phyloP scores from a whole-genome alignment of 345 rosid species.

The Mallotus nudiflorus region DNA sequence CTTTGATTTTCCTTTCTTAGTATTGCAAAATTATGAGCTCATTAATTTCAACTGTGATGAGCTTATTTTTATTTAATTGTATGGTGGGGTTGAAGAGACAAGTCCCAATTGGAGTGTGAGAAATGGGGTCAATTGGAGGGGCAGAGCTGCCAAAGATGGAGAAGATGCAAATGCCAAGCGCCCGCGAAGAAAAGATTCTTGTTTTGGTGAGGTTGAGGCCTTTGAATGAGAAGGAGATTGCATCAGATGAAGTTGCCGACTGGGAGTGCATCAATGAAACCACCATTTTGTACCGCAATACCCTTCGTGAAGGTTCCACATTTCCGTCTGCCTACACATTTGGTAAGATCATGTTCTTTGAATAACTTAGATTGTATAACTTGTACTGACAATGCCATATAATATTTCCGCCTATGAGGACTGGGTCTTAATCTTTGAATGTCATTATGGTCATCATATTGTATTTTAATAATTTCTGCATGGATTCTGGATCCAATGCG shows the following conservation, averaged over 20 bases:
- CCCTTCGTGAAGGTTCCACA: slow-evolving; percentile 89
- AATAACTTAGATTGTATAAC: not conserved
- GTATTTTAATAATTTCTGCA: not conserved
- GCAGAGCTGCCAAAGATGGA: slow-evolving; percentile 73
- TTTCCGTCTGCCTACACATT: slow-evolving; percentile 88
- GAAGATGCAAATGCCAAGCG: slow-evolving; percentile 56
- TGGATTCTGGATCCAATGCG: not conserved
- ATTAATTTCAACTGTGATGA: too few relatives aligned
- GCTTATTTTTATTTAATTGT: slow-evolving; percentile 24
- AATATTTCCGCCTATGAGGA: not conserved
- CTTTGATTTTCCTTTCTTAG: slow-evolving; percentile 23
- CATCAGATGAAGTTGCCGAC: slow-evolving; percentile 72
- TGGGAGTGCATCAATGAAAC: slow-evolving; percentile 97
- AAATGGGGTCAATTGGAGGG: slow-evolving; percentile 79
- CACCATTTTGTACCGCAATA: slow-evolving; percentile 82
- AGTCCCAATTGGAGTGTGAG: slow-evolving; percentile 27
- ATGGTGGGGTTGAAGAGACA: slow-evolving; percentile 24
- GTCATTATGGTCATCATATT: not conserved
- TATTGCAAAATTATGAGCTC: slow-evolving; percentile 27
- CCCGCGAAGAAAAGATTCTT: slow-evolving; percentile 84
- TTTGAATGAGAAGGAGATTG: slow-evolving; percentile 79
- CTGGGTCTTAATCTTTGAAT: slow-evolving; percentile 2
- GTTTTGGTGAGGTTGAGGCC: slow-evolving; percentile 96
- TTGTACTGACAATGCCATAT: not conserved
- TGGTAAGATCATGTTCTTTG: slow-evolving; percentile 48